Base-by-base conservation (phyloP, 2,329 filamentous ascomycete species). In the Polytolypa hystricis region DNA sequence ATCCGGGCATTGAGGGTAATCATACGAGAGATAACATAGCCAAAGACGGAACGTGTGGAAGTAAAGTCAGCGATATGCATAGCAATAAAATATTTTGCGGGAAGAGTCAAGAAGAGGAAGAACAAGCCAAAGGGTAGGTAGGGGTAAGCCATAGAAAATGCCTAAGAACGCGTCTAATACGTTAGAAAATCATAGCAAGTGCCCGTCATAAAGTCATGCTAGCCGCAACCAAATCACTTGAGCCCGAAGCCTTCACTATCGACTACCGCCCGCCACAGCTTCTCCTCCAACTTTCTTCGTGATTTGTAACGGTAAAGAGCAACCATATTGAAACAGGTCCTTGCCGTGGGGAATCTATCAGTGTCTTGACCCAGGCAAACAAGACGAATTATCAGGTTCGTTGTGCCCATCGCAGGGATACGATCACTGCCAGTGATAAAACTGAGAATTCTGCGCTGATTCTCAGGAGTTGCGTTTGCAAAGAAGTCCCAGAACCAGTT, bases 191-290 rank as follows among this genome's bases (percentile, higher is more conserved):
- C n/a, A n/a, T n/a, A n/a, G n/a, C n/a, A n/a, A n/a, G n/a, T n/a
- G n/a, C n/a, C n/a, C n/a, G n/a, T n/a, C n/a, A n/a, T n/a, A n/a
- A n/a, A n/a, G n/a, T n/a, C n/a, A n/a, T n/a, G n/a, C n/a, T n/a
- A n/a, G n/a, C n/a, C n/a, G n/a, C n/a, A n/a, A n/a, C 21, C 28
- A 27, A 17, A 36, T 67, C 55, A 89, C 56, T 87, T 91, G 57
- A 95, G 67, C 20, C 86, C 86, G 69, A 95, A 95, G 2, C 87
- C 87, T 57, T 93, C 85, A 52, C 86, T 93, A 58, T 87, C 85
- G 45, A 76, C 67, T n/a, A 94, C 85, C 3, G 87, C 87, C 43
- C 75, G 73, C 85, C 86, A 93, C 20, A 95, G 64, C 65, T 78
- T 77, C 35, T 59, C 62, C 56, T 84, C 80, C 41, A 94, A 57